Conservation (phyloP, 805 yeast genomes). For the Yamadazyma phyllophila region DNA sequence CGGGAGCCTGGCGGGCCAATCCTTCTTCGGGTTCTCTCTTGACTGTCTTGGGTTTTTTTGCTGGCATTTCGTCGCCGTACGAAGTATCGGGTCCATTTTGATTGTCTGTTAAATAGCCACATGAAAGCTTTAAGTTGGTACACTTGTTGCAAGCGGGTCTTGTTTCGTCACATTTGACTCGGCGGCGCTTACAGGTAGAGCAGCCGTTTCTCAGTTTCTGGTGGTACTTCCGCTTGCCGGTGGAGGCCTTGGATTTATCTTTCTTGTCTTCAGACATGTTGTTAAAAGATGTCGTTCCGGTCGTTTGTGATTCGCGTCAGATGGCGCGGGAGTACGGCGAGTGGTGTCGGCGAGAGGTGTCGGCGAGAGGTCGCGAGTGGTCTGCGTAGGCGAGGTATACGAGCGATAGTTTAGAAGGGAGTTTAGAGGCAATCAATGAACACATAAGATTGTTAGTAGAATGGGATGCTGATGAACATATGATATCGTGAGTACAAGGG, state of each 20-base stretch:
- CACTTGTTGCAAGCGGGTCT: slow-evolving; percentile 82
- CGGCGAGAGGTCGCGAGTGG: no score
- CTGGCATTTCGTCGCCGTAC: background rate
- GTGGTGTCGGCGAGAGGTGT: slow-evolving; percentile 1
- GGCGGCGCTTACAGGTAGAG: slow-evolving; percentile 79
- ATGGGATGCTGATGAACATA: no score
- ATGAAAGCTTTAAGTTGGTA: slow-evolving; percentile 70
- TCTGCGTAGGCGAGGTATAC: no score
- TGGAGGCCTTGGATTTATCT: slow-evolving; percentile 25
- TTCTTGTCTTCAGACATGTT: slow-evolving; percentile 3
- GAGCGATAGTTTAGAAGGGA: no score
- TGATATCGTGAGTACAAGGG: no score
- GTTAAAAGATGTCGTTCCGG: slow-evolving; percentile 5
- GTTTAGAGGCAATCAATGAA: no score
- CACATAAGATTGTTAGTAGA: no score
- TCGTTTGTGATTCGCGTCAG: slow-evolving; percentile 7
- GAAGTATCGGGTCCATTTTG: slow-evolving; percentile 10
- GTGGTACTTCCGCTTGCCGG: slow-evolving; percentile 83
- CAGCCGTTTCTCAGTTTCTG: slow-evolving; percentile 89
- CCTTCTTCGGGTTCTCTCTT: background rate
- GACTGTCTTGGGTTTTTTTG: background rate
- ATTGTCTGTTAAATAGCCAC: slow-evolving; percentile 50
- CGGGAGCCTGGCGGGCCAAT: background rate
- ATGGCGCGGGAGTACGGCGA: background rate
- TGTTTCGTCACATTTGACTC: slow-evolving; percentile 90